A percentile compares a stretch with the other conserved stretches of the same genome.
Conservation (phyloP, 202 grass and related monocot genomes). For the Bolboschoenoplectus hybrid region DNA sequence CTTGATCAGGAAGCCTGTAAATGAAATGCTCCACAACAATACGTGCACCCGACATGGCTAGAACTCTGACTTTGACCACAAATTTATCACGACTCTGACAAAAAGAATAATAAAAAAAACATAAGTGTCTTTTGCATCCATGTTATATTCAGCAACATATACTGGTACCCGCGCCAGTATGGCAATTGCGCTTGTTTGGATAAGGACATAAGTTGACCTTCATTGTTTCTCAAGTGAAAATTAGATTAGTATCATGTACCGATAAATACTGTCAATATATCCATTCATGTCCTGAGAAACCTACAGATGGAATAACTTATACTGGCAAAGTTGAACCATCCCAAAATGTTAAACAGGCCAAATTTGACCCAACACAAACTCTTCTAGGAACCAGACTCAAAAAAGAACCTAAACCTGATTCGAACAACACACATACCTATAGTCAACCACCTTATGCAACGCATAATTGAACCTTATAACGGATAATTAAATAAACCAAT, state of each 20-base stretch:
- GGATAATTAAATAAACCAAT: not conserved
- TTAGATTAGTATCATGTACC: not conserved
- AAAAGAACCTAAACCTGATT: not conserved
- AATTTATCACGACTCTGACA: slow-evolving; percentile 73
- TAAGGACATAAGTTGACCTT: not conserved
- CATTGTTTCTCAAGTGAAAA: not conserved
- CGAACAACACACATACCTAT: not conserved
- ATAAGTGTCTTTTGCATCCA: not conserved
- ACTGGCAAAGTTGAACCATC: not conserved
- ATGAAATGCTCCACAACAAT: slow-evolving; percentile 75
- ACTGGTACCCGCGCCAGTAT: not conserved
- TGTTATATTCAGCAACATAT: slow-evolving; percentile 6
- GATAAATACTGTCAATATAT: not conserved
- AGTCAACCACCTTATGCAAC: not conserved
- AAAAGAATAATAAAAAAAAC: slow-evolving; percentile 14
- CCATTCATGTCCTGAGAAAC: not conserved
- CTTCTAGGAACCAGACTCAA: not conserved
- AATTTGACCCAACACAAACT: not conserved
- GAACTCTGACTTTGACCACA: slow-evolving; percentile 78
- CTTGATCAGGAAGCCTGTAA: slow-evolving; percentile 66
- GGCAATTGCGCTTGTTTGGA: not conserved
- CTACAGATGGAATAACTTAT: not conserved
- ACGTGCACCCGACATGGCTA: slow-evolving; percentile 52
- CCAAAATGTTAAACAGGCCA: not conserved
- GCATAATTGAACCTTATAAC: not conserved